phyloP scores from a whole-genome alignment of 2,329 filamentous ascomycete genomes.

The Paraconiothyrium brasiliense region DNA sequence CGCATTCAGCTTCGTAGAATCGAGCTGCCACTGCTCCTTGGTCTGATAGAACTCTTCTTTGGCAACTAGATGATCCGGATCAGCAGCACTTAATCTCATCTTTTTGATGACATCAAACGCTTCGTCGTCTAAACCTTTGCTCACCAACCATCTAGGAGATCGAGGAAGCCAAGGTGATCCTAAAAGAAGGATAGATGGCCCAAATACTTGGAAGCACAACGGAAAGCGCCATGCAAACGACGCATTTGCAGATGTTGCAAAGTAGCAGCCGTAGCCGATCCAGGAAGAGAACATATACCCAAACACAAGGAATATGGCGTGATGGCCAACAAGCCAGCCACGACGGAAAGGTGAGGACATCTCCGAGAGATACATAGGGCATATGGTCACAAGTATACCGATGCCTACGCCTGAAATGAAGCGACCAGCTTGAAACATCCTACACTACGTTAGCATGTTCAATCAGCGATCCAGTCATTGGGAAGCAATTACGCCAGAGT shows the following conservation, averaged over 20 bases:
- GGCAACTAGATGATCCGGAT: conserved; percentile 54
- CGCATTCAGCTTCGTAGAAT: conserved; percentile 22
- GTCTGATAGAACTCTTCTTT: conserved; percentile 60
- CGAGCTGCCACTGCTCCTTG: conserved; percentile 50
- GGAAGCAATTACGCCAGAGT: too few species aligned
- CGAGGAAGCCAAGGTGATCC: conserved; percentile 56
- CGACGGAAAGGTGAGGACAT: conserved; percentile 53
- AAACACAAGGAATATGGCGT: conserved; percentile 59
- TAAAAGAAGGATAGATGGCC: conserved; percentile 52
- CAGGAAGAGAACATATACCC: conserved; percentile 58
- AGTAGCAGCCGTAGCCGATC: conserved; percentile 59
- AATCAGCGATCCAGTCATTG: too few species aligned
- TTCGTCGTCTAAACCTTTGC: conserved; percentile 57
- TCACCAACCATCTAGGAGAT: conserved; percentile 57
- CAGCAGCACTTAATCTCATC: conserved; percentile 51
- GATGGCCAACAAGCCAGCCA: conserved; percentile 54
- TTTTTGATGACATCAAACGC: conserved; percentile 55
- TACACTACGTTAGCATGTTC: too few species aligned
- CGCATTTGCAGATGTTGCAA: conserved; percentile 41
- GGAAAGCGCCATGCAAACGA: conserved; percentile 59
- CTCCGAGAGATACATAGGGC: conserved; percentile 58
- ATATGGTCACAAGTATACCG: conserved; percentile 55
- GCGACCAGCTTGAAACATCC: conserved; percentile 53
- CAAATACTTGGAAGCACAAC: conserved; percentile 53
- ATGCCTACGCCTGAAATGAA: conserved; percentile 56